A percentile compares a stretch with the other conserved stretches of the same genome.
Evolutionary conservation across 495 filamentous ascomycete species (phyloP).

Genomic region (Penicillium angulare): DNA sequence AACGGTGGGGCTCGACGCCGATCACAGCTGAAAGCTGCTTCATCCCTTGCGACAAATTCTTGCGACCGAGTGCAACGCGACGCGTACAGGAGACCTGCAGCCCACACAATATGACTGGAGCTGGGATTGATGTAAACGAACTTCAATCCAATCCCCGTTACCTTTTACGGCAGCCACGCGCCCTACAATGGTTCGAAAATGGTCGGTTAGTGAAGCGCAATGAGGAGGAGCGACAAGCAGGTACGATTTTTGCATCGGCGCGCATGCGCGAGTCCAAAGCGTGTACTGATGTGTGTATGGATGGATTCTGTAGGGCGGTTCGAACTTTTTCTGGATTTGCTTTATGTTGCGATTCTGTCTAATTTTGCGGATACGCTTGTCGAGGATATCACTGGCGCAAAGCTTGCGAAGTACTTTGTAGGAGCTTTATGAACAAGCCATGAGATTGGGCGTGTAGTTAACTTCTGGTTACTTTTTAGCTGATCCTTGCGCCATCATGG

Average conservation of each 20-base stretch:
- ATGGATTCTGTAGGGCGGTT: slow-evolving; percentile 40
- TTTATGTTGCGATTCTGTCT: slow-evolving; percentile 45
- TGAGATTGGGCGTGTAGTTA: background rate
- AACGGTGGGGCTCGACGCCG: background rate
- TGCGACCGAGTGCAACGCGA: background rate
- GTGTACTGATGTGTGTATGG: background rate
- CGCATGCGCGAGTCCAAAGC: background rate
- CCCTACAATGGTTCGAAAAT: slow-evolving; percentile 42
- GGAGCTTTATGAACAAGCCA: slow-evolving; percentile 1
- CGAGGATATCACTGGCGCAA: slow-evolving; percentile 43
- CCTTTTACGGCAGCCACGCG: slow-evolving; percentile 36
- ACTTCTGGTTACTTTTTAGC: slow-evolving; percentile 10
- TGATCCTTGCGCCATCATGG: slow-evolving; percentile 45
- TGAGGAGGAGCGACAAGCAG: slow-evolving; percentile 38
- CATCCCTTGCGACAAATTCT: background rate
- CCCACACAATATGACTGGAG: background rate
- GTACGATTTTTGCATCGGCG: slow-evolving; percentile 5
- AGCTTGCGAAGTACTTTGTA: slow-evolving; percentile 46
- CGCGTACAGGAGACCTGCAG: background rate
- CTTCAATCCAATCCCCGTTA: slow-evolving; percentile 23
- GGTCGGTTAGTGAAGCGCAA: slow-evolving; percentile 31
- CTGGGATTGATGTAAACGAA: slow-evolving; percentile 15
- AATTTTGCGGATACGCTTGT: slow-evolving; percentile 44
- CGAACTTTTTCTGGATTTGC: slow-evolving; percentile 49
- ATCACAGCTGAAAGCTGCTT: background rate